Conservation (phyloP, 257 asterid species). For the Primulina huaijiensis region DNA sequence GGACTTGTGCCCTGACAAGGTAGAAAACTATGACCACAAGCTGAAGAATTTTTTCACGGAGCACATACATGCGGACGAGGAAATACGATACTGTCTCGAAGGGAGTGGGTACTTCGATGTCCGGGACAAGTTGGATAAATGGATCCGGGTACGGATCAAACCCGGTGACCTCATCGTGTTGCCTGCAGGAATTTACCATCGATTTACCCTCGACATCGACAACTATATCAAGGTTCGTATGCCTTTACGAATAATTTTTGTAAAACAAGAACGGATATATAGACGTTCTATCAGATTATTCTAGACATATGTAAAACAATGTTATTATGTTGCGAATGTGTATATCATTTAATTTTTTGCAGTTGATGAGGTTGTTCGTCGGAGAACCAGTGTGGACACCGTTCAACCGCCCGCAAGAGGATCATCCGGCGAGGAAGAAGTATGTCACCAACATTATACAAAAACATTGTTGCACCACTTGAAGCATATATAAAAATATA, state of each 20-base stretch:
- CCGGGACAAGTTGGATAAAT: slow-evolving; percentile 61
- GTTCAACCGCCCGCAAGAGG: slow-evolving; percentile 74
- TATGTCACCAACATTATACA: slow-evolving; percentile 40
- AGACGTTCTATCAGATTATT: no score
- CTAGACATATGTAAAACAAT: neutral
- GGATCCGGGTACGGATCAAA: slow-evolving; percentile 80
- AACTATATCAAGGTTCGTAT: slow-evolving; percentile 66
- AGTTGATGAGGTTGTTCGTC: slow-evolving; percentile 85
- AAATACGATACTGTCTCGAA: slow-evolving; percentile 73
- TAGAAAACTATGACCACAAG: slow-evolving; percentile 72
- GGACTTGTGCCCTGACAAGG: slow-evolving; percentile 80
- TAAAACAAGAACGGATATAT: no score
- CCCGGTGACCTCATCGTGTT: slow-evolving; percentile 73
- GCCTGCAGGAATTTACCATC: slow-evolving; percentile 89
- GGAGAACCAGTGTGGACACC: slow-evolving; percentile 93
- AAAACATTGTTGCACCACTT: slow-evolving; percentile 36
- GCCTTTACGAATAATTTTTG: neutral
- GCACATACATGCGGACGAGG: slow-evolving; percentile 81
- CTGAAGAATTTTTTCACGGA: slow-evolving; percentile 75
- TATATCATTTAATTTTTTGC: slow-evolving; percentile 12
- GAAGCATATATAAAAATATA: slow-evolving; percentile 36
- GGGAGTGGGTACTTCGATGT: slow-evolving; percentile 85
- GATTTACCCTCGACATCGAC: slow-evolving; percentile 67
- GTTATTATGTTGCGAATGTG: neutral
- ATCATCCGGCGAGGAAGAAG: slow-evolving; percentile 65